These are phyloP conservation scores for Tulasnella sp. DNA, from an alignment of 768 basidiomycete genomes.

Conservation along the genomic window DNA sequence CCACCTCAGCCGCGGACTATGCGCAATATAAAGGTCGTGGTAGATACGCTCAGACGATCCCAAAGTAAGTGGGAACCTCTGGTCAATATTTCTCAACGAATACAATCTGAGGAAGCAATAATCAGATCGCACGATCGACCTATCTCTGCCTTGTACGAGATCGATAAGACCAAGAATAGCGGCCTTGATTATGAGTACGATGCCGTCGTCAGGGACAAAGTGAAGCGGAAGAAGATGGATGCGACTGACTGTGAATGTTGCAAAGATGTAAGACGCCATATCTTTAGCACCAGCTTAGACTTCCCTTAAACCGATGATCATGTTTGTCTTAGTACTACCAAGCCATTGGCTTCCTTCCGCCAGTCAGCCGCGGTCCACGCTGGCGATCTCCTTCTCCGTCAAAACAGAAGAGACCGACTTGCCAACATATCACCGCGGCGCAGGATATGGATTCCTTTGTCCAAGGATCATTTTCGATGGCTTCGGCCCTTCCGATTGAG, in stretches of 20 bases:
- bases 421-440: conserved; percentile 1
- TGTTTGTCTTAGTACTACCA: conserved; percentile 56
- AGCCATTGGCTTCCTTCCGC: conserved; percentile 59
- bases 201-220: conserved; percentile 59
- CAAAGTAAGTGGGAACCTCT: conserved; percentile 23
- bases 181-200: conserved; percentile 62
- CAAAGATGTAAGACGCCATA: conserved; percentile 42
- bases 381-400: conserved; percentile 52
- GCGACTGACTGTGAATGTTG: conserved; percentile 79
- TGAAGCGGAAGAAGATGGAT: conserved; percentile 51
- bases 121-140: conserved; percentile 30
- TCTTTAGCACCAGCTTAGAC: neutral
- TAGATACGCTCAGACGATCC: conserved; percentile 33
- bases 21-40: conserved; percentile 41
- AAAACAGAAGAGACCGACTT: conserved; percentile 18
- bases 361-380: conserved; percentile 49
- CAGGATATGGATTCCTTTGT: conserved; percentile 21
- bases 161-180: conserved; percentile 52
- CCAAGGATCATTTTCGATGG: neutral
- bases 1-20: conserved; percentile 4
- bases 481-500: neutral
- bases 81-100: neutral
- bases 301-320: conserved; percentile 3
- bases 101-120: conserved; percentile 13
- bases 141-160: conserved; percentile 54